These are phyloP conservation scores for Candida suzukii DNA, from an alignment of 805 yeast genomes.

Conservation along the genomic window DNA sequence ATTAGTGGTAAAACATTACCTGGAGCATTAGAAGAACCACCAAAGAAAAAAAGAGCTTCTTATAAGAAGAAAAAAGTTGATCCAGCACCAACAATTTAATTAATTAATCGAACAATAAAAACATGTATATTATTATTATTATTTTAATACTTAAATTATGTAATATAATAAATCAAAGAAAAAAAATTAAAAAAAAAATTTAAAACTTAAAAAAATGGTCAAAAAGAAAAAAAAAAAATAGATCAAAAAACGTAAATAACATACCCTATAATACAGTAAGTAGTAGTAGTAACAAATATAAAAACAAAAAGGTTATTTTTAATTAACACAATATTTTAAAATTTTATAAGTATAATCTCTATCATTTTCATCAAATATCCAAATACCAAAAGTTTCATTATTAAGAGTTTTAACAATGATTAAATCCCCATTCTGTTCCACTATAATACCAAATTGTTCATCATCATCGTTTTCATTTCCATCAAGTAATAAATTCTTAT, in stretches of 20 bases:
- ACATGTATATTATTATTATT: not conserved
- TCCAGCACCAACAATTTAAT: no score
- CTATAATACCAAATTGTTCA: conserved; percentile 41
- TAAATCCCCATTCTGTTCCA: conserved; percentile 62
- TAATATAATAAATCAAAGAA: not conserved
- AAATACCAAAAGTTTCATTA: conserved; percentile 70
- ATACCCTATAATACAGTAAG: no score
- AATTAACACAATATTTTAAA: conserved; percentile 21
- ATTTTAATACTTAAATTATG: not conserved
- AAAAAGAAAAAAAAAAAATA: not conserved
- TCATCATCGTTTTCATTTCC: no score
- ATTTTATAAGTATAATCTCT: conserved; percentile 49
- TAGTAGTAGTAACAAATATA: no score
- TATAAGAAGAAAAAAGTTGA: conserved; percentile 16
- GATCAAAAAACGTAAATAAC: no score
- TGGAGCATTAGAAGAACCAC: conserved; percentile 14
- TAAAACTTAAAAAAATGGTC: not conserved
- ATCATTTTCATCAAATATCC: conserved; percentile 69
- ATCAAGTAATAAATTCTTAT: conserved; percentile 30
- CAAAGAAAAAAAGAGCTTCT: conserved; percentile 21
- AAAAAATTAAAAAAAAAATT: not conserved
- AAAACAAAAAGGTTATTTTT: no score
- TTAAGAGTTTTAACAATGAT: conserved; percentile 60
- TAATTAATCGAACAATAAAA: no score
- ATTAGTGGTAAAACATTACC: not conserved